Evolutionary conservation across 2,329 filamentous ascomycete species (phyloP).

Genomic region (Pyricularia sp.): DNA sequence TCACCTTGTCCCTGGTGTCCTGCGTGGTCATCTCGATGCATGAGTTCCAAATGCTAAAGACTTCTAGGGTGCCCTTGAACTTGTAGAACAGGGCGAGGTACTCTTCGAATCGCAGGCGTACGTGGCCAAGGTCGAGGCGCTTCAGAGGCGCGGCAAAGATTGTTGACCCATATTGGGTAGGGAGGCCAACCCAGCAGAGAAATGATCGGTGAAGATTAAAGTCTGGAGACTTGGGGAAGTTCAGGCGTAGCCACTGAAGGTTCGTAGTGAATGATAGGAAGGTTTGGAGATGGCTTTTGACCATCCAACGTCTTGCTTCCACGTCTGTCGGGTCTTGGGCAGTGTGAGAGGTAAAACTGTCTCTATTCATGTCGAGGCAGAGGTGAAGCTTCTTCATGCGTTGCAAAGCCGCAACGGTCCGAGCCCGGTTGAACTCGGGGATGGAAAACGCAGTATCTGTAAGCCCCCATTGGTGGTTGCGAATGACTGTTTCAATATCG

Average conservation of each 20-base stretch:
- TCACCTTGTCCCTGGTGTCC: background rate
- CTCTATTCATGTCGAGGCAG: slow-evolving; percentile 9
- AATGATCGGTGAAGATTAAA: background rate
- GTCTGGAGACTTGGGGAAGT: slow-evolving; percentile 19
- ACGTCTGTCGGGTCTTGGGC: background rate
- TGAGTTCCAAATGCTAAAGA: background rate
- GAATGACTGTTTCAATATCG: slow-evolving; percentile 35
- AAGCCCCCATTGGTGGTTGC: slow-evolving; percentile 16
- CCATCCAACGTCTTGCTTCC: slow-evolving; percentile 12
- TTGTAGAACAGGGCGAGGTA: background rate
- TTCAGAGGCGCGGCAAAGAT: background rate
- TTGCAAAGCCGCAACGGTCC: slow-evolving; percentile 26
- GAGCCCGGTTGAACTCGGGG: slow-evolving; percentile 22
- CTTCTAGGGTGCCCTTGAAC: slow-evolving; percentile 1
- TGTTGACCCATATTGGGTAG: background rate
- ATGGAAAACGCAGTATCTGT: slow-evolving; percentile 32
- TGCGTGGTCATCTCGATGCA: background rate
- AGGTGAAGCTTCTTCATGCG: slow-evolving; percentile 34
- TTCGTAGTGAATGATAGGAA: slow-evolving; percentile 28
- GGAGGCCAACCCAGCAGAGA: slow-evolving; percentile 1
- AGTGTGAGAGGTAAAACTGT: background rate
- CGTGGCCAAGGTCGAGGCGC: background rate
- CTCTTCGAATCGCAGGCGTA: background rate
- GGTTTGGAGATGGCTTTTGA: slow-evolving; percentile 7
- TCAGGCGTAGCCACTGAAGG: slow-evolving; percentile 39